Evolutionary conservation across 441 rosid species (phyloP), one percentile per base, ranked within the genome.

Genomic region (Gossypium lobatum): DNA sequence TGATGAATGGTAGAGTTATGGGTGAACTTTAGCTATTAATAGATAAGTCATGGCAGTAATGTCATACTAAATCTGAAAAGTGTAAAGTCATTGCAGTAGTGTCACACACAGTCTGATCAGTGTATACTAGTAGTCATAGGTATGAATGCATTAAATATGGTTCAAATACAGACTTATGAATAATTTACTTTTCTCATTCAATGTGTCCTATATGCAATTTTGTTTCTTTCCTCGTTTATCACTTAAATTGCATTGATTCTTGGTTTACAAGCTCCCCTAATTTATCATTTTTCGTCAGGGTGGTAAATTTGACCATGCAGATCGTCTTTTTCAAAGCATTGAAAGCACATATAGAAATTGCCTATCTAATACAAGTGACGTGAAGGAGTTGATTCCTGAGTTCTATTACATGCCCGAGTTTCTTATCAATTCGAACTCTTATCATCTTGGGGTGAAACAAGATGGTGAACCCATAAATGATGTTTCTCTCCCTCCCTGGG

Each of bases 281-380:
- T 73, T 73, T 53, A 39, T 64, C 76, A 34, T 75, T 77, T 76
- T 71, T 80, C 73, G 74, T 78, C 88, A 93, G 99, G 99, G 99
- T 79, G 98, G 99, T 76, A 96, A 92, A 82, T 92, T 96, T 79
- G 99, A 96, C 85, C 98, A 96, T 76, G 99, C 99, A 34, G 98
- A 96, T 88, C 96, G 99, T 77, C 97, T 96, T 72, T 96, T 96
- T 81, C 99, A 93, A 87, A 89, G 99, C 82, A 86, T 93, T 70
- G 97, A 96, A 71, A 88, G 86, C 79, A 91, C 98, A 20, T 93
- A 80, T 78, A 84, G 90, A 79, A 96, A 96, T 80, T 96, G 99
- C 80, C 90, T 96, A 75, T 91, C 99, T 72, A 93, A 96, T 84
- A 92, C 99, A 82, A 93, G 99, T 77, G 99, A 96, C 82, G 99